A percentile compares a stretch with the other conserved stretches of the same genome.
Conservation (phyloP, 1,139 yeast genomes). For the Yamadazyma diddensiae region DNA sequence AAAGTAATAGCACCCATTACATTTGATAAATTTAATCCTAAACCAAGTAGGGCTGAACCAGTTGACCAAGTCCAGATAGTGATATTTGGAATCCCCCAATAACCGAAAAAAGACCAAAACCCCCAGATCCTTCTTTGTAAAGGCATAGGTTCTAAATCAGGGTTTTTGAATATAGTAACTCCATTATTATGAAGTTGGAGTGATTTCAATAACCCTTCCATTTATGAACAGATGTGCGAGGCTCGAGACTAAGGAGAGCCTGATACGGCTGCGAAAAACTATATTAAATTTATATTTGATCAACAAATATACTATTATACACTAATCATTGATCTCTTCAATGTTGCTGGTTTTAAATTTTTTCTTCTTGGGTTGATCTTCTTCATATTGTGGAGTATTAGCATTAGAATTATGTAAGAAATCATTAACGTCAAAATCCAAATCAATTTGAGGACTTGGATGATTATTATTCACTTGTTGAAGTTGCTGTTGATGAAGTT, state of each 20-base stretch:
- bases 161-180: constrained; percentile 9
- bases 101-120: constrained; percentile 18
- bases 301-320: constrained; percentile 1
- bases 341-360: constrained; percentile 11
- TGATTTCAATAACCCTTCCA: neutral
- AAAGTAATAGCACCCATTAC: constrained; percentile 21
- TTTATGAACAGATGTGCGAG: too few species aligned
- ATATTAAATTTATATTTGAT: neutral
- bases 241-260: too few species aligned
- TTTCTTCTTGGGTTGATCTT: constrained; percentile 17
- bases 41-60: constrained; percentile 17
- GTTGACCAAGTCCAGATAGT: constrained; percentile 22
- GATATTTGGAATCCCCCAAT: constrained; percentile 22
- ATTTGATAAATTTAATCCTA: constrained; percentile 18
- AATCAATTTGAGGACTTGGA: constrained; percentile 18
- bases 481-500: constrained; percentile 27
- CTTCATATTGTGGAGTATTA: constrained; percentile 15
- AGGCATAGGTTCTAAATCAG: constrained; percentile 21
- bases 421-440: constrained; percentile 40
- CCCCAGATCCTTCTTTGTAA: constrained; percentile 20
- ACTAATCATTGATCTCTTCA: constrained; percentile 12
- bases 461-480: constrained; percentile 14
- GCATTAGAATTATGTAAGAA: constrained; percentile 19
- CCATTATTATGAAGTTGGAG: constrained; percentile 1
- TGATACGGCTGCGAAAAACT: too few species aligned